Conservation (phyloP, 2,329 filamentous ascomycete species). For the Pyrenochaeta sp. region DNA sequence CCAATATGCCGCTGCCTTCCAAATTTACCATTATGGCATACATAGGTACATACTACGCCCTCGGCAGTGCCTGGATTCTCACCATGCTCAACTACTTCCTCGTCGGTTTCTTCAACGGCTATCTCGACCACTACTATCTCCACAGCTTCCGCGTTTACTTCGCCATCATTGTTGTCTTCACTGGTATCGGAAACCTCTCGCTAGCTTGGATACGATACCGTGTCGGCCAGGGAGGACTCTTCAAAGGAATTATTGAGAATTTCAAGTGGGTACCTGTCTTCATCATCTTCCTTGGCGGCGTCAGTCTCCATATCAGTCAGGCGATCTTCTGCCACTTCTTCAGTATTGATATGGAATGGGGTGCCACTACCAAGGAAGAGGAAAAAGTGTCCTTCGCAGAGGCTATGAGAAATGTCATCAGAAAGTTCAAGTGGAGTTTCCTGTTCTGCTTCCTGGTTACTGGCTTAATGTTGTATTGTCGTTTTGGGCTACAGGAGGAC, state of each 20-base stretch:
- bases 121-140: conserved; percentile 81
- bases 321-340: conserved; percentile 85
- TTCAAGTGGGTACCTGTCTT: conserved; percentile 72
- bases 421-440: conserved; percentile 74
- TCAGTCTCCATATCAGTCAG: conserved; percentile 82
- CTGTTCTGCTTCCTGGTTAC: conserved; percentile 69
- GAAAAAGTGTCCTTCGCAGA: conserved; percentile 86
- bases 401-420: conserved; percentile 80
- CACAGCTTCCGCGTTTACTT: conserved; percentile 76
- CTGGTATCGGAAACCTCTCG: conserved; percentile 66
- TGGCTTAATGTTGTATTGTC: conserved; percentile 71
- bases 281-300: conserved; percentile 82
- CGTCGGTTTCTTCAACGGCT: conserved; percentile 75
- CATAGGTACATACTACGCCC: conserved; percentile 76
- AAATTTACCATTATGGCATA: conserved; percentile 78
- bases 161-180: conserved; percentile 71
- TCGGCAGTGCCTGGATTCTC: conserved; percentile 72
- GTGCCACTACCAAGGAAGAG: conserved; percentile 82
- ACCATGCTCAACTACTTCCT: conserved; percentile 75
- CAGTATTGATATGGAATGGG: conserved; percentile 86
- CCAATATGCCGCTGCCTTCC: conserved; percentile 69
- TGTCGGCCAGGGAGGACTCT: conserved; percentile 62
- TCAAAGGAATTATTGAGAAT: conserved; percentile 63
- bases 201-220: conserved; percentile 71
- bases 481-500: conserved; percentile 70